These are phyloP conservation scores for Cardiospermum halicacabum DNA, from an alignment of 345 rosid genomes.

Conservation along the genomic window DNA sequence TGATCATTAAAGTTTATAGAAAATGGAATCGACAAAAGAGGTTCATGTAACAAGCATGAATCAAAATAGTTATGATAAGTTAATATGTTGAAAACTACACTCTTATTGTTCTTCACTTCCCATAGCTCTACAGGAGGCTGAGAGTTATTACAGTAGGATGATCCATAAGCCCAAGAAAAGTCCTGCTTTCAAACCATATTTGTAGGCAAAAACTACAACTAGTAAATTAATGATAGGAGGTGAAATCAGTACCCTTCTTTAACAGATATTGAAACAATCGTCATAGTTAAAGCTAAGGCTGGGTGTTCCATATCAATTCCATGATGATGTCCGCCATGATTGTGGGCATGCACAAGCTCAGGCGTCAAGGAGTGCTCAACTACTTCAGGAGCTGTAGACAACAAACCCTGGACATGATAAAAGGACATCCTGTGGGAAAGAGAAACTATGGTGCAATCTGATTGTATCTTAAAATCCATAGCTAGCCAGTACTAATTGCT, in stretches of 20 bases:
- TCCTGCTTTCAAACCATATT: not conserved
- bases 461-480: slow-evolving; percentile 10
- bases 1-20: not conserved
- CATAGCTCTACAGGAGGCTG: not conserved
- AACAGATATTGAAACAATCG: slow-evolving; percentile 67
- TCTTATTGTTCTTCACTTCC: not conserved
- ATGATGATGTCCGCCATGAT: slow-evolving; percentile 54
- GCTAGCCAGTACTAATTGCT: not conserved
- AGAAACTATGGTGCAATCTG: slow-evolving; percentile 10
- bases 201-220: not conserved
- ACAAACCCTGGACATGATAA: slow-evolving; percentile 41
- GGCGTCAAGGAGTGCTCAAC: slow-evolving; percentile 30
- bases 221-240: not conserved
- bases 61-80: not conserved
- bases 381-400: slow-evolving; percentile 46
- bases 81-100: not conserved
- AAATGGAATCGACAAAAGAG: not conserved
- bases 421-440: slow-evolving; percentile 2
- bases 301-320: slow-evolving; percentile 85
- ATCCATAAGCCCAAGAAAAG: not conserved
- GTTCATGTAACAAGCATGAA: not conserved
- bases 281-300: slow-evolving; percentile 66
- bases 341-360: slow-evolving; percentile 35
- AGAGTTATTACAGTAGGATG: not conserved
- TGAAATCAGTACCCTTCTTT: slow-evolving; percentile 66